phyloP scores from a whole-genome alignment of 129 eudicot species.

The Logfia minima region DNA sequence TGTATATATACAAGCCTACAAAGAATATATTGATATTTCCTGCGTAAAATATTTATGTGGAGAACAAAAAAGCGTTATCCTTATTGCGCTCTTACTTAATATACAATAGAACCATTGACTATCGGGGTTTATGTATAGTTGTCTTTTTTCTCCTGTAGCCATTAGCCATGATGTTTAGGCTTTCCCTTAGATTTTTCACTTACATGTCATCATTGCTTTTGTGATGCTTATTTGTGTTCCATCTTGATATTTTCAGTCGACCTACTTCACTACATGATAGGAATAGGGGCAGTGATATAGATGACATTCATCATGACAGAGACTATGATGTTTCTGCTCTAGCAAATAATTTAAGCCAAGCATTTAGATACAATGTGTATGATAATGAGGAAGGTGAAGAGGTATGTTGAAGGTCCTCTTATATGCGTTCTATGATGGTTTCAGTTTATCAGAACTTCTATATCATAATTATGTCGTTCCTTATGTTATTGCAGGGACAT shows the following conservation, averaged over 20 bases:
- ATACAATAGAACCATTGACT: not conserved
- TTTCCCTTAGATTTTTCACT: constrained; percentile 5
- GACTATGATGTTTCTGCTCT: constrained; percentile 91
- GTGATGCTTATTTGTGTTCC: constrained; percentile 7
- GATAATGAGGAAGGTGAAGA: constrained; percentile 74
- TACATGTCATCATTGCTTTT: not conserved
- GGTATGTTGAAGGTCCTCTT: constrained; percentile 41
- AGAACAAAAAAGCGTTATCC: not conserved
- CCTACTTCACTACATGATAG: constrained; percentile 85
- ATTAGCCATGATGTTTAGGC: not conserved
- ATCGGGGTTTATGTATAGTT: not conserved
- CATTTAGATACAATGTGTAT: constrained; percentile 67
- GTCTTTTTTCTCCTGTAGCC: not conserved
- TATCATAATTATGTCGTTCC: not conserved
- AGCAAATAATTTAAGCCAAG: constrained; percentile 88
- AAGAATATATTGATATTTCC: not conserved
- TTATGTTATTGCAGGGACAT: constrained; percentile 53
- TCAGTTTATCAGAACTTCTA: not conserved
- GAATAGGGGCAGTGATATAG: constrained; percentile 85
- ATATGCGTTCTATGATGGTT: not conserved
- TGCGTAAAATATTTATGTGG: constrained; percentile 2
- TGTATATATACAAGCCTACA: not conserved
- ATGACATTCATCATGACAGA: constrained; percentile 80
- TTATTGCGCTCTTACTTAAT: constrained; percentile 3
- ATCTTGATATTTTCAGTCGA: constrained; percentile 51